Conservation (phyloP, 139 green algal genomes). For the Raphidocelis subcapitata region DNA sequence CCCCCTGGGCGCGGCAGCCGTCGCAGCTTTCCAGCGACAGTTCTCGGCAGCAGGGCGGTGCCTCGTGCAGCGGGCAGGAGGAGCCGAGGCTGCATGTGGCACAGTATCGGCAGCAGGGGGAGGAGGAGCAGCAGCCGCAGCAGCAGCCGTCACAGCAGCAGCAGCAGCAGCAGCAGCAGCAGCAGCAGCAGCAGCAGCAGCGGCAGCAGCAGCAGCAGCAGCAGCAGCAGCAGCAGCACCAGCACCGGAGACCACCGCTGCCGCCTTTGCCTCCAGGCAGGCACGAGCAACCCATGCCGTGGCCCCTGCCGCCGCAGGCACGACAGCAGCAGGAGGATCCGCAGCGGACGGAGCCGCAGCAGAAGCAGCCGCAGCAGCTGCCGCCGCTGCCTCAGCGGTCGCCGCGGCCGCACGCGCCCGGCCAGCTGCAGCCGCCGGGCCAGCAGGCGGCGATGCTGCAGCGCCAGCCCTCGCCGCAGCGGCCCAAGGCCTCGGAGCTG, state of each 20-base stretch:
- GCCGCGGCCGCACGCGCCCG: neutral
- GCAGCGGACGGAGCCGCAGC: neutral
- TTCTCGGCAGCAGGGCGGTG: too few relatives aligned
- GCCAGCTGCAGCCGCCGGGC: neutral
- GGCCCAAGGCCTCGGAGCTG: neutral
- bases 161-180: neutral
- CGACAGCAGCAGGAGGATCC: slow-evolving; percentile 1
- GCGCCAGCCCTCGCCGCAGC: neutral
- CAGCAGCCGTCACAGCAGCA: neutral
- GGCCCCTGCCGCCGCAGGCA: neutral
- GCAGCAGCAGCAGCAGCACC: slow-evolving; percentile 7
- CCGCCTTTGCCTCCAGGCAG: neutral
- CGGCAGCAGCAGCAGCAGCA: neutral
- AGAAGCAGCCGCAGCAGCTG: neutral
- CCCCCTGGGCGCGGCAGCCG: neutral
- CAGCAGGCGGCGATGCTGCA: neutral
- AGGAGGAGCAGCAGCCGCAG: neutral
- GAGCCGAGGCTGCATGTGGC: neutral
- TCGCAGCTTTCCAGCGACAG: too few relatives aligned
- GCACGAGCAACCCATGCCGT: neutral
- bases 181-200: neutral
- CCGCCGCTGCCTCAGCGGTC: too few relatives aligned
- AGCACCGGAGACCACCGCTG: neutral
- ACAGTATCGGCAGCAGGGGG: neutral
- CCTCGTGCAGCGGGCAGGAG: neutral